Evolutionary conservation across 2,329 filamentous ascomycete species (phyloP).

Genomic region (Colletotrichum costaricense): DNA sequence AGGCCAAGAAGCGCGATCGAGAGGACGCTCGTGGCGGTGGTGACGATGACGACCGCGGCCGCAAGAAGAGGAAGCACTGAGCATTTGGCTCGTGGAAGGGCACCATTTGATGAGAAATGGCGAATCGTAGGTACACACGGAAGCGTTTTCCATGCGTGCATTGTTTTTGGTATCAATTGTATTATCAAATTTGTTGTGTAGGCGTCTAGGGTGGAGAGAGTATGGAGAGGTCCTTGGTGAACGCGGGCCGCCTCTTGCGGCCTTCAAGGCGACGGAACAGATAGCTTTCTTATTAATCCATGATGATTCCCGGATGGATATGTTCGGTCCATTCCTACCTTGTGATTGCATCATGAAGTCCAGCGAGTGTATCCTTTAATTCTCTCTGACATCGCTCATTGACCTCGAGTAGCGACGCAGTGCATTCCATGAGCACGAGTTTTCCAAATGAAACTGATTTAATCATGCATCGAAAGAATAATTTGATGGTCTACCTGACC

Average conservation of each 20-base stretch:
- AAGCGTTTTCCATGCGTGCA: constrained; percentile 5
- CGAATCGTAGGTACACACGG: neutral
- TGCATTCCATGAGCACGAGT: too few relatives aligned
- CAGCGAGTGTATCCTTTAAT: neutral
- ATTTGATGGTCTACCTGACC: constrained; percentile 14
- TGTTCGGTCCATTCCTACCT: neutral
- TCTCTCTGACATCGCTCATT: neutral
- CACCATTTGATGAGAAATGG: neutral
- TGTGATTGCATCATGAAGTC: too few relatives aligned
- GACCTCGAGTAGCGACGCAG: neutral
- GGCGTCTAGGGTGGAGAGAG: constrained; percentile 23
- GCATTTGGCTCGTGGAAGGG: neutral
- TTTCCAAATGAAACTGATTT: neutral
- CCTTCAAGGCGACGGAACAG: constrained; percentile 7
- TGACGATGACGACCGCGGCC: constrained; percentile 82
- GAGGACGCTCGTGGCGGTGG: constrained; percentile 78
- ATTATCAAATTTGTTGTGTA: constrained; percentile 35
- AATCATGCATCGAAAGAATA: neutral
- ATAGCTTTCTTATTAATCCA: constrained; percentile 30
- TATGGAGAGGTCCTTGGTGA: constrained; percentile 13
- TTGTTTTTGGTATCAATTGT: constrained; percentile 28
- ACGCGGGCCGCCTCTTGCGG: neutral
- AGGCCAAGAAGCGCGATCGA: constrained; percentile 86
- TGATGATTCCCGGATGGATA: neutral
- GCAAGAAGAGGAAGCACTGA: constrained; percentile 73